Conservation (phyloP, 1,139 yeast species). For the Saccharomyces hybrid region DNA sequence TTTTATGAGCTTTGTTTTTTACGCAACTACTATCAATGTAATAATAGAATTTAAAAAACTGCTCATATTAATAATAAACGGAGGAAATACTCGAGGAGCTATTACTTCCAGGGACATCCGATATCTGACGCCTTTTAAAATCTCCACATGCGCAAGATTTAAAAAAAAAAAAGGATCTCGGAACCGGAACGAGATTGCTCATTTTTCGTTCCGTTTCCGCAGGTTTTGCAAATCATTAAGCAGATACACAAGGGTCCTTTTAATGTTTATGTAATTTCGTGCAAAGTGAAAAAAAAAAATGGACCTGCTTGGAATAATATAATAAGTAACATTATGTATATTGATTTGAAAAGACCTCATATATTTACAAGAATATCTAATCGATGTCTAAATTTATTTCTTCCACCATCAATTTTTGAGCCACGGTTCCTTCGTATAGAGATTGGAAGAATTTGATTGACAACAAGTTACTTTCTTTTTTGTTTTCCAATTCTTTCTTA, state of each 20-base stretch:
- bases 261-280: neutral
- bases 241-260: neutral
- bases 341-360: neutral
- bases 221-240: neutral
- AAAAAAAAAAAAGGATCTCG: neutral
- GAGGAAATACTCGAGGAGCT: neutral
- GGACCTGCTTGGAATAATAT: neutral
- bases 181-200: conserved; percentile 1
- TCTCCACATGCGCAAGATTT: neutral
- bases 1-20: no score
- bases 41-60: neutral
- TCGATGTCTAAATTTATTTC: conserved; percentile 47
- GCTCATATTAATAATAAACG: neutral
- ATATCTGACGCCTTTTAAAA: neutral
- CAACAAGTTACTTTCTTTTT: conserved; percentile 48
- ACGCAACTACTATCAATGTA: neutral
- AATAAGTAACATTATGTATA: neutral
- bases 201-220: neutral
- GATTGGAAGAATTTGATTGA: conserved; percentile 55
- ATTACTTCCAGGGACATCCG: neutral
- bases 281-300: neutral
- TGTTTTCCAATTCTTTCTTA: conserved; percentile 30
- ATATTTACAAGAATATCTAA: conserved; percentile 8
- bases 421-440: conserved; percentile 41
- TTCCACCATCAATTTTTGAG: conserved; percentile 42